These are phyloP conservation scores for Neofusicoccum kwambonambiense DNA, from an alignment of 2,329 filamentous ascomycete genomes.

Conservation along the genomic window DNA sequence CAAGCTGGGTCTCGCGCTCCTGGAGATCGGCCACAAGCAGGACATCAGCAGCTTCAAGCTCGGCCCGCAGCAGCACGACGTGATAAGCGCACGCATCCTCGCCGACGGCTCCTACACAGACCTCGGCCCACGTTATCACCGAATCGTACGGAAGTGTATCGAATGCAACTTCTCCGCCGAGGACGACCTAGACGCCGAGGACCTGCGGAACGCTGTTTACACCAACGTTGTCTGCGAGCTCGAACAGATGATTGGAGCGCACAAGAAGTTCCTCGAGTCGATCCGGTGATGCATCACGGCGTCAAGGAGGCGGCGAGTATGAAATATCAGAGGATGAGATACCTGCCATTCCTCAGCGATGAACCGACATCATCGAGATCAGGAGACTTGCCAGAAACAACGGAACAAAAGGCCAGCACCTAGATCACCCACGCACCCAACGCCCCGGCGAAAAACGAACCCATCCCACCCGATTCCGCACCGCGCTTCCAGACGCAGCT, in stretches of 20 bases:
- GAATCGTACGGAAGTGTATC: background rate
- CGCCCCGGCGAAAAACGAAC: too few relatives aligned
- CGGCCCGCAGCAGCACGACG: background rate
- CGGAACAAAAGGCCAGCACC: too few relatives aligned
- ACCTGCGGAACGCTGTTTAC: background rate
- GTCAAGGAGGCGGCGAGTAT: too few relatives aligned
- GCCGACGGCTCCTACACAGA: background rate
- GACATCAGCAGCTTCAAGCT: conserved; percentile 24
- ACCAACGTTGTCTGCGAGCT: background rate
- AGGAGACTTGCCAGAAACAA: too few relatives aligned
- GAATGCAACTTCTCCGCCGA: background rate
- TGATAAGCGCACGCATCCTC: background rate
- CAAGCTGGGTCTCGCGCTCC: conserved; percentile 27
- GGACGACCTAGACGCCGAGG: background rate
- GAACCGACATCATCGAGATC: too few relatives aligned
- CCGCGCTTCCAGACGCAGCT: too few relatives aligned
- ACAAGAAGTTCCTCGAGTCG: background rate
- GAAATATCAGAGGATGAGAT: too few relatives aligned
- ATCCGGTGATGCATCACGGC: too few relatives aligned
- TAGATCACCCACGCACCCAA: too few relatives aligned
- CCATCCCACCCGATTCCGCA: too few relatives aligned
- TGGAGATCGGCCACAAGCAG: conserved; percentile 29
- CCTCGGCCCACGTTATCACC: background rate
- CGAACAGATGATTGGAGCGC: background rate
- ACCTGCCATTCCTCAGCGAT: too few relatives aligned